Conservation (phyloP, 2,329 filamentous ascomycete genomes). For the Phaeosphaeriaceae sp. region DNA sequence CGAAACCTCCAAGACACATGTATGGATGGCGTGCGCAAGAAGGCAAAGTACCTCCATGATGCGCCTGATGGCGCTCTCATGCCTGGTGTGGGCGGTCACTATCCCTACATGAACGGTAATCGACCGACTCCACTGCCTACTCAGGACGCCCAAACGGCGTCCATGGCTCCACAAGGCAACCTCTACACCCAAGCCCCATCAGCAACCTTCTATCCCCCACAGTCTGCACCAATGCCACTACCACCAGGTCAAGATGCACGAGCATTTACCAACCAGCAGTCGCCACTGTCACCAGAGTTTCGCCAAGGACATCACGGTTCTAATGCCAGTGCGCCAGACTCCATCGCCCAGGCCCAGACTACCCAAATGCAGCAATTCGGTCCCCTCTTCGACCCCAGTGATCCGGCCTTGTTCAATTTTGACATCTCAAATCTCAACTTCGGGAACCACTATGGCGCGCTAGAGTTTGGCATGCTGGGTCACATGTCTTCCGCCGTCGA, state of each 20-base stretch:
- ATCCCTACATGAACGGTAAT: constrained; percentile 61
- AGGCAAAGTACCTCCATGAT: constrained; percentile 98
- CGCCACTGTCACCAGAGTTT: constrained; percentile 80
- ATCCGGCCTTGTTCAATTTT: constrained; percentile 93
- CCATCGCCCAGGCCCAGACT: constrained; percentile 48
- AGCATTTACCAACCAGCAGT: constrained; percentile 70
- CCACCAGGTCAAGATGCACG: constrained; percentile 54
- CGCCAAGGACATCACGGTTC: constrained; percentile 57
- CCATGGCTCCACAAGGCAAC: constrained; percentile 44
- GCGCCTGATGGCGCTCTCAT: constrained; percentile 87
- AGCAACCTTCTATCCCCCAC: constrained; percentile 50
- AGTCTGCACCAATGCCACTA: constrained; percentile 48
- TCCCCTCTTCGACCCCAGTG: constrained; percentile 84
- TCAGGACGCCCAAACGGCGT: constrained; percentile 31
- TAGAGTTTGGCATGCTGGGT: constrained; percentile 95
- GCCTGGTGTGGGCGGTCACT: constrained; percentile 80
- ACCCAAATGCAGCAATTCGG: constrained; percentile 56
- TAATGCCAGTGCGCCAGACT: constrained; percentile 58
- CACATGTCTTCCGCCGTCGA: constrained; percentile 96
- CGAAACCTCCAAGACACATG: constrained; percentile 88
- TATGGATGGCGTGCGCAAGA: constrained; percentile 96
- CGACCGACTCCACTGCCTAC: constrained; percentile 46
- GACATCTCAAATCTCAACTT: constrained; percentile 94
- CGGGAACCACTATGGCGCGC: constrained; percentile 91
- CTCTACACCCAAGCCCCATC: constrained; percentile 53